These are phyloP conservation scores for Sanguinoderma infundibulare DNA, from an alignment of 1,284 basidiomycete genomes.

Conservation along the genomic window DNA sequence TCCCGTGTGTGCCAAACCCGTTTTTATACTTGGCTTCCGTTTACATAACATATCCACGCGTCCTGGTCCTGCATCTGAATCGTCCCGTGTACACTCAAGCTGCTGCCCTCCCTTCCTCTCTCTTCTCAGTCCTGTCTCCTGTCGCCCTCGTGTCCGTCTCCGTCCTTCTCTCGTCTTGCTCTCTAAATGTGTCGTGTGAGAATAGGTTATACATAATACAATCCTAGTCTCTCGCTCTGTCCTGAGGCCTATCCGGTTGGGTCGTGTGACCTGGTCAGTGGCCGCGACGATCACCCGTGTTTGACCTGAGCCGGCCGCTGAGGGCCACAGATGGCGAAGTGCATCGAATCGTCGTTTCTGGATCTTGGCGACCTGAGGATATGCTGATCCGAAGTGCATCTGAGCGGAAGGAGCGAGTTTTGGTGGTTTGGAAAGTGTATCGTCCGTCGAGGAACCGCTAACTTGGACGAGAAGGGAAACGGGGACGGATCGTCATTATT, in stretches of 20 bases:
- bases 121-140: not conserved
- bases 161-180: slow-evolving; percentile 5
- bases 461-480: no score
- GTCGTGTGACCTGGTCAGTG: not conserved
- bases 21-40: slow-evolving; percentile 1
- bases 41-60: slow-evolving; percentile 17
- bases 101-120: slow-evolving; percentile 6
- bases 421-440: no score
- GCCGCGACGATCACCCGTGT: not conserved
- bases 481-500: no score
- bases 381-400: no score
- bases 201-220: slow-evolving; percentile 32
- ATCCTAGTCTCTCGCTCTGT: slow-evolving; percentile 9
- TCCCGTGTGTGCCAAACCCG: no score
- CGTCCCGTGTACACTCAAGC: slow-evolving; percentile 9
- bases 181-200: slow-evolving; percentile 26
- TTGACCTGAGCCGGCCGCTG: not conserved
- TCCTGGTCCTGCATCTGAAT: no score
- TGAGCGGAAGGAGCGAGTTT: no score
- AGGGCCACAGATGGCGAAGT: no score
- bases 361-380: no score
- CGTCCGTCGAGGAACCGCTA: no score
- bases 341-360: no score
- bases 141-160: not conserved
- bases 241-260: not conserved